Evolutionary conservation across 805 yeast species (phyloP), one percentile per base, ranked within the genome.

Genomic region (Torulaspora delbrueckii): DNA sequence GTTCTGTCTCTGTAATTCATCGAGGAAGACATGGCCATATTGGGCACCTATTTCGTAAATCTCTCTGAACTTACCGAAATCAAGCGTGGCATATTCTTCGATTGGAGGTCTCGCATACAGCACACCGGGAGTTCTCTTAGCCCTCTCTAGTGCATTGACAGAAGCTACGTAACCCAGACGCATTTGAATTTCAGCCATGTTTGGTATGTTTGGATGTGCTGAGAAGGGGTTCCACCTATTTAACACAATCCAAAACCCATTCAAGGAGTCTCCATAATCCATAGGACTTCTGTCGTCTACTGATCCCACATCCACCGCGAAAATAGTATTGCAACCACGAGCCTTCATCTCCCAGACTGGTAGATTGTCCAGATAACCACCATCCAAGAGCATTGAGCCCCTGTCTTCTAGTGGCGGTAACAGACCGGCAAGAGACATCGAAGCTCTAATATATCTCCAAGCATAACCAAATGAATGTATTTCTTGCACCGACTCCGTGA

Each of bases 291-390:
- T 75, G 57, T 90, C 98, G 62, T 93, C 98, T 3, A 82, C 85
- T 1, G 96, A 85, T 0, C 99, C 99, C 31, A 91, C 99, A 66
- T 91, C 99, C 12, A 89, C 90, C 0, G 99, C 98, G 60, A 93
- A 79, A 13, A 91, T 81, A 32, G 83, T 76, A 46, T 81, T 81
- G 2, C 96, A 96, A 1, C 98, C 98, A 48, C 86, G 74, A 33
- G 81, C 76, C 62, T 84, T 83, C 98, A 91, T 93, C 61, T 91
- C 97, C 53, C 75, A 74, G 2, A 91, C 98, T 0, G 99, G 95
- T 46, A 91, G 70, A 61, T 91, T 91, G 62, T 91, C 98, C 44
- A 93, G 82, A 62, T 93, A 91, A 0, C 99, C 99, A 35, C 99
- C 99, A 66, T 91, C 99, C 35, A 93, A 68, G 24, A 93, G 68